Base-by-base conservation (phyloP, 2,329 filamentous ascomycete genomes). In the Fusarium stilboides region DNA sequence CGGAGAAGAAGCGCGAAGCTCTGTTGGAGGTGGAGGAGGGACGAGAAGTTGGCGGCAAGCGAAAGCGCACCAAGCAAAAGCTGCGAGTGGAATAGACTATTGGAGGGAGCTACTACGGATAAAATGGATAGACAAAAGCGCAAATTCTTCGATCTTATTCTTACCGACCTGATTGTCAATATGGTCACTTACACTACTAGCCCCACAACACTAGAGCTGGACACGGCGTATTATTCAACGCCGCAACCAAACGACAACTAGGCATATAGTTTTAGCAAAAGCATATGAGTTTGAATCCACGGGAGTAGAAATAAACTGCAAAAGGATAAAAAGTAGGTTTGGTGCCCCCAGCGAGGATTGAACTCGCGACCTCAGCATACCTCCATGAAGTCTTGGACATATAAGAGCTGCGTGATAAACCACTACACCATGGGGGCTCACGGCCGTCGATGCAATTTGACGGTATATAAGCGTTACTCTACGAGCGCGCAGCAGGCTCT, bases 1-100 rank as follows among this genome's bases (percentile, higher is more conserved):
- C 92, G n/a, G 93, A 97, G 84, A 97, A 95, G 87, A 98, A 97
- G 86, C 88, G 94, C 59, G 94, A 98, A 81, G 96, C 95, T 1
- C 78, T 95, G 78, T 80, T 98, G 73, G 93, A 97, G 80, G 93
- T 98, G 70, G 96, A 98, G 78, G 94, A 98, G 80, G 92, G 93
- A 13, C 91, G 92, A 74, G 94, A 98, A 81, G 94, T 98, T 7
- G 89, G 92, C 57, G 96, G 96, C n/a, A 96, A 97, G 83, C 82
- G 89, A 73, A 91, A 90, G 80, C 81, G 87, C 62, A 84, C 81
- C 14, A 89, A 88, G 82, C 81, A 86, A 75, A 91, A 88, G 81
- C 75, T 89, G 40, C 80, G 82, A 37, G 74, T 76, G 17, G 75
- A 75, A 33, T 80, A 72, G 57, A 37, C 8, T 17, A 15, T 34